Evolutionary conservation across 805 yeast genomes (phyloP).

Genomic region (Candida gorgasii): DNA sequence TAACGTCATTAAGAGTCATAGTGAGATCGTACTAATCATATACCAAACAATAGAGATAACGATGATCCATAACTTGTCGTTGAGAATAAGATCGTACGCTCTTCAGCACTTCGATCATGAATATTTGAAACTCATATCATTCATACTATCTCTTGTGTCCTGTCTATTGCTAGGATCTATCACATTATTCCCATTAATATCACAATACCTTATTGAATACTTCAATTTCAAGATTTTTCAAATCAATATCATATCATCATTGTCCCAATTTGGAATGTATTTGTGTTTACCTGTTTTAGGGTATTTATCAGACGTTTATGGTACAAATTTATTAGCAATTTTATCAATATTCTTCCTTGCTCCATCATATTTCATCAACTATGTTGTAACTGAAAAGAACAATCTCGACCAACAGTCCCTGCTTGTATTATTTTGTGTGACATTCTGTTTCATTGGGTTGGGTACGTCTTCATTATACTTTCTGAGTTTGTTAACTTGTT

Average conservation of each 20-base stretch:
- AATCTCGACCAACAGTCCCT: not conserved
- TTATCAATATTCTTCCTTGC: constrained; percentile 60
- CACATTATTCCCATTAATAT: constrained; percentile 75
- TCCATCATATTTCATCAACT: constrained; percentile 60
- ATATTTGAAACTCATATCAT: constrained; percentile 51
- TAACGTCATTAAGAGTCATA: too few relatives aligned
- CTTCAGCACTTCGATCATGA: not conserved
- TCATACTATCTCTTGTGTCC: constrained; percentile 55
- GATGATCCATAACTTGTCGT: constrained; percentile 8
- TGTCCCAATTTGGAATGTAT: constrained; percentile 80
- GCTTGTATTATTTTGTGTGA: constrained; percentile 33
- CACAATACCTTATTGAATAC: constrained; percentile 62
- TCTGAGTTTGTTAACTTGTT: constrained; percentile 74
- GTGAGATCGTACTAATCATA: too few relatives aligned
- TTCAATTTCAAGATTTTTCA: constrained; percentile 63
- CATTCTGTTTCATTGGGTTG: constrained; percentile 63
- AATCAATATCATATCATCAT: constrained; percentile 71
- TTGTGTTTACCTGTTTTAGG: constrained; percentile 82
- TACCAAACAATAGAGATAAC: not conserved
- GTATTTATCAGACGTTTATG: constrained; percentile 79
- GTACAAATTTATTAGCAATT: constrained; percentile 70
- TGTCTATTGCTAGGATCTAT: constrained; percentile 84
- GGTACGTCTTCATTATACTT: constrained; percentile 76
- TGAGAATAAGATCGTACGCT: constrained; percentile 3
- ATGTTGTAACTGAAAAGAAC: constrained; percentile 7